Percentiles rank a stretch among this genome's conserved stretches.
phyloP scores from a whole-genome alignment of 768 basidiomycete genomes.

The Phylloporus arenicola region DNA sequence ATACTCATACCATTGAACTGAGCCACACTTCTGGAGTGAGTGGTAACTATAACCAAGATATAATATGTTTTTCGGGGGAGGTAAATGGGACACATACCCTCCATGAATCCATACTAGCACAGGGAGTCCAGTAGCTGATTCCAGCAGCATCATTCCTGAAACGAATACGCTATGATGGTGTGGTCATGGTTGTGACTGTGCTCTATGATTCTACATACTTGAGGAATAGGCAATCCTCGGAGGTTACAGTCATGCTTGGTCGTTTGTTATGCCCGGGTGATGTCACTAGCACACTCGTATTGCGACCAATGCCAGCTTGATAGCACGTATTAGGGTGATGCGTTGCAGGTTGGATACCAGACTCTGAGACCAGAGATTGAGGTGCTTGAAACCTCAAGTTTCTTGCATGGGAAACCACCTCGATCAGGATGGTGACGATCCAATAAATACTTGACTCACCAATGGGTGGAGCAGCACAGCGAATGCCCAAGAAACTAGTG shows the following conservation, averaged over 20 bases:
- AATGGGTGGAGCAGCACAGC: conserved; percentile 46
- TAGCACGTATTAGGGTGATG: conserved; percentile 24
- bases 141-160: conserved; percentile 2
- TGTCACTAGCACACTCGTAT: conserved; percentile 6
- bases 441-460: conserved; percentile 24
- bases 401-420: conserved; percentile 2
- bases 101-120: conserved; percentile 36
- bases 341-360: conserved; percentile 23
- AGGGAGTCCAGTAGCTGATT: conserved; percentile 16
- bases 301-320: conserved; percentile 8
- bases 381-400: conserved; percentile 27
- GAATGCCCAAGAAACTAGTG: conserved; percentile 26
- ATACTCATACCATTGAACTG: conserved; percentile 20
- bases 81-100: conserved; percentile 15
- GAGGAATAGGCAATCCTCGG: conserved; percentile 33
- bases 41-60: conserved; percentile 17
- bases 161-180: conserved; percentile 9
- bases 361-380: conserved; percentile 14
- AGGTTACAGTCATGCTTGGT: conserved; percentile 3
- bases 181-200: too few relatives aligned
- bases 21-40: conserved; percentile 7
- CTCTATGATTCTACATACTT: conserved; percentile 7
- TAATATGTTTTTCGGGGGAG: too few relatives aligned
- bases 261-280: conserved; percentile 1
- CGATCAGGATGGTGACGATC: neutral